Base-by-base conservation (phyloP, 2,329 filamentous ascomycete genomes). In the Amphichorda felina region DNA sequence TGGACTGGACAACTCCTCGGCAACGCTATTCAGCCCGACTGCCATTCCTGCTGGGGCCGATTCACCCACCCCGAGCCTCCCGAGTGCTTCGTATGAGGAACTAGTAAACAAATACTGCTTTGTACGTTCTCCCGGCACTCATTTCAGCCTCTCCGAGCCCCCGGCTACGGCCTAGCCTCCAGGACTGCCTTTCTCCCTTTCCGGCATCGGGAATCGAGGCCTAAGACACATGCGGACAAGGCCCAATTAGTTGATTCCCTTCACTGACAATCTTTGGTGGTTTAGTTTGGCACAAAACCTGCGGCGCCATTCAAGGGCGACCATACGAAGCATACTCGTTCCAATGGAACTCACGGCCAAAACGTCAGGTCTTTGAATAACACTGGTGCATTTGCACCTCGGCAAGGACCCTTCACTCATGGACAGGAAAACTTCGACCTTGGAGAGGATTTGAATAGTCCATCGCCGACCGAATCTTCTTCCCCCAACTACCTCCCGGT, bases 51-150 rank as follows among this genome's bases (percentile, higher is more conserved):
- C 40, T 17, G 61, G 61, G 38, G 54, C 74, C 59, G 51, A 72
- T 61, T 65, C 72, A 51, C 55, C 68, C 66, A 56, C 60, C 43
- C 47, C 62, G 33, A 61, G 60, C 50, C 79, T 94, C 45, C 75
- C 88, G 41, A 93, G 87, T 44, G 79, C 85, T 41, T 88, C 89
- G 40, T 96, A 98, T 58, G 85, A 93, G 62, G 91, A 98, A 63
- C 74, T 98, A 45, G 82, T 98, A 59, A 88, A 94, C 68, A 95
- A 94, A 68, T 98, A 94, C 71, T 98, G 91, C 72, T 98, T 96
- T 76, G 89, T 95, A 89, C 78, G 89, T 94, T 72, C 72, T 54
- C 60, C 59, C 45, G 55, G 55, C 47, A 45, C 51, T 36, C 49
- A 49, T 38, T 45, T 48, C 50, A 50, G 44, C 48, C 44, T 45